Base-by-base conservation (phyloP, 2,329 filamentous ascomycete genomes). In the Daldinia eschscholtzii region DNA sequence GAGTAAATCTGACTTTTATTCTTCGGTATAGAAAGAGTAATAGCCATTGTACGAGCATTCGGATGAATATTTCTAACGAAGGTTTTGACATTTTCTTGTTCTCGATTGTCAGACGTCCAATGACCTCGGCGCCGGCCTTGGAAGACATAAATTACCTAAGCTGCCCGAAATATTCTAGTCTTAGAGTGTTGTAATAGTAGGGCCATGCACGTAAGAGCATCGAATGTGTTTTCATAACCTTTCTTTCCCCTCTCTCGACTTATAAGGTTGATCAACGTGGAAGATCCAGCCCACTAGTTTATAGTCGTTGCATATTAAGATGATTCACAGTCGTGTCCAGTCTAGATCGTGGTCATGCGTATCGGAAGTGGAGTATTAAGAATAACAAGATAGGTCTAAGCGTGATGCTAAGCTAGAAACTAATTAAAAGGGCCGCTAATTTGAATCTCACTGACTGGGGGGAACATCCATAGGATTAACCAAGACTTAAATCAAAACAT, bases 251-350 rank as follows among this genome's bases (percentile, higher is more conserved):
- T 30, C 46, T 52, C 20, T 33, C 9, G 46, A 30, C 46, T 52
- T 52, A 52, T 52, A 52, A 52, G 26, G 26, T 30, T 52, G 46
- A 52, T 52, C 46, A 52, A 52, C 46, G 46, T 52, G 46, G 46
- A 52, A 33, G 26, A 33, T 33, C 46, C 7, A 33, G 15, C n/a
- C 28, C 28, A 15, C 46, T 52, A 52, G 46, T 26, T 30, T n/a
- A 52, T 33, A 52, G 18, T 52, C 13, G 33, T 52, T 33, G 46
- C 46, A 12, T 18, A 18, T 52, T 33, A 52, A 52, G 46, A 52
- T 52, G 15, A 12, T 52, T 15, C 2, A 52, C 5, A 52, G 46
- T 52, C 46, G 46, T 52, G 46, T 52, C 15, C 2, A 52, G 46
- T 52, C 46, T 52, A 52, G 46, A 52, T 30, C 28, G 28, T 30